phyloP scores from a whole-genome alignment of 2,329 filamentous ascomycete genomes.

The Madurella fahalii region DNA sequence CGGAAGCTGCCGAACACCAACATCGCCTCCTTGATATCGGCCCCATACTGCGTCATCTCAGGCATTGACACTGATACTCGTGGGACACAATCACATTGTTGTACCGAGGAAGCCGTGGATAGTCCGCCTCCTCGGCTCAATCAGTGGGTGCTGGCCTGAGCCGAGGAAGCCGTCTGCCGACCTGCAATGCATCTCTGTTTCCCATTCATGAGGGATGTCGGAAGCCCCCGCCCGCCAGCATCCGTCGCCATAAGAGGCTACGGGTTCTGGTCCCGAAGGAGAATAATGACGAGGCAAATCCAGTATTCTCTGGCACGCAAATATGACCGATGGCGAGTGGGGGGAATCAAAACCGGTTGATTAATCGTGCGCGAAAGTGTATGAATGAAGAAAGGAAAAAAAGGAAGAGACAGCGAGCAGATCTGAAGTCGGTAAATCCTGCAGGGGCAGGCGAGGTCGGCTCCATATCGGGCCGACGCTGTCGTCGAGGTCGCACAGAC shows the following conservation, averaged over 20 bases:
- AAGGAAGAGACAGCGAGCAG: not conserved
- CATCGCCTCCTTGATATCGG: not conserved
- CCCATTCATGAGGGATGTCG: conserved; percentile 11
- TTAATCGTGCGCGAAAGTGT: conserved; percentile 21
- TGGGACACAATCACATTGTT: not conserved
- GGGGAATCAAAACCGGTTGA: conserved; percentile 19
- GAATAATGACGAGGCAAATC: conserved; percentile 2
- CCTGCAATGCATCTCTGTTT: not conserved
- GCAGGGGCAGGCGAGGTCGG: not conserved
- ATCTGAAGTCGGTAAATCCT: not conserved
- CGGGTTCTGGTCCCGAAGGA: conserved; percentile 9
- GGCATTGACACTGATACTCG: not conserved
- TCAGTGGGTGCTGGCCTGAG: not conserved
- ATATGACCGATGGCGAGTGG: conserved; percentile 21
- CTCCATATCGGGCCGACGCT: not conserved
- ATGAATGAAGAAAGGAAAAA: conserved; percentile 7
- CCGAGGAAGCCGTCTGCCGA: not conserved
- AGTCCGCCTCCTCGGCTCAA: not conserved
- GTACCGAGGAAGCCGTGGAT: not conserved
- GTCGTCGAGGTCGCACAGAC: not conserved
- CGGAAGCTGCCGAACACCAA: not conserved
- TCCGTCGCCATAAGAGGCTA: conserved; percentile 3
- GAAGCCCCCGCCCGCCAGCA: conserved; percentile 12
- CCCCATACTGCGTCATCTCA: not conserved
- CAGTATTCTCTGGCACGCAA: conserved; percentile 18